These are phyloP conservation scores for Scedosporium boydii DNA, from an alignment of 2,329 filamentous ascomycete species.

Conservation along the genomic window DNA sequence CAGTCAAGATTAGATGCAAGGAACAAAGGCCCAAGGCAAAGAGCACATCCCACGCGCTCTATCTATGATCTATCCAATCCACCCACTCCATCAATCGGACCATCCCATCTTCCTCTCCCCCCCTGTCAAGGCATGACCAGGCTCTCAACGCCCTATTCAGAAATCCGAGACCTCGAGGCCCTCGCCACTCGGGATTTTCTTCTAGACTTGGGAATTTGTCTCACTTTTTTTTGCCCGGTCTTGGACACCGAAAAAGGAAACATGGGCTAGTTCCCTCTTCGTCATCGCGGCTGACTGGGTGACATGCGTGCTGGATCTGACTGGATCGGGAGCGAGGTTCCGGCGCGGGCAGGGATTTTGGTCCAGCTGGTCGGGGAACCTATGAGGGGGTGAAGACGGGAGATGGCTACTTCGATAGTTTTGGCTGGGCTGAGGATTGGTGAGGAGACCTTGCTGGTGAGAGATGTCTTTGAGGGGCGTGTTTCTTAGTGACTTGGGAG, in stretches of 20 bases:
- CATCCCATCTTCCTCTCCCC: neutral
- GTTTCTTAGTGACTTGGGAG: no score
- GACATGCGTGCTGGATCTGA: neutral
- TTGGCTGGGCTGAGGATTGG: no score
- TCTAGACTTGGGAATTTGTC: neutral
- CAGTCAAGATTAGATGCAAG: neutral
- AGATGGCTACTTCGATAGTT: no score
- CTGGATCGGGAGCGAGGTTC: no score
- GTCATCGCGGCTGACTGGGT: neutral
- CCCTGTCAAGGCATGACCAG: neutral
- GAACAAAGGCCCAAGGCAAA: neutral
- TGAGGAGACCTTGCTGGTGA: no score
- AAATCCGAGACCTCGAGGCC: neutral
- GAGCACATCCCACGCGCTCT: no score
- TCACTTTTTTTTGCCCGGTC: neutral
- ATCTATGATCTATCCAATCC: no score
- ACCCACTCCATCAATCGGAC: no score
- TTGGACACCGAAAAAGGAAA: neutral
- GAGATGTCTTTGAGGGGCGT: no score
- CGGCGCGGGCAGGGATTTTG: no score
- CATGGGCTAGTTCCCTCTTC: neutral
- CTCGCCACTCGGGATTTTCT: neutral
- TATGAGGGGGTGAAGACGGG: no score
- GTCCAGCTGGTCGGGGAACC: no score
- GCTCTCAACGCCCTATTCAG: neutral